Evolutionary conservation across 2,329 filamentous ascomycete genomes (phyloP), one percentile per base, ranked within the genome.

Genomic region (Didymella arachidicola): DNA sequence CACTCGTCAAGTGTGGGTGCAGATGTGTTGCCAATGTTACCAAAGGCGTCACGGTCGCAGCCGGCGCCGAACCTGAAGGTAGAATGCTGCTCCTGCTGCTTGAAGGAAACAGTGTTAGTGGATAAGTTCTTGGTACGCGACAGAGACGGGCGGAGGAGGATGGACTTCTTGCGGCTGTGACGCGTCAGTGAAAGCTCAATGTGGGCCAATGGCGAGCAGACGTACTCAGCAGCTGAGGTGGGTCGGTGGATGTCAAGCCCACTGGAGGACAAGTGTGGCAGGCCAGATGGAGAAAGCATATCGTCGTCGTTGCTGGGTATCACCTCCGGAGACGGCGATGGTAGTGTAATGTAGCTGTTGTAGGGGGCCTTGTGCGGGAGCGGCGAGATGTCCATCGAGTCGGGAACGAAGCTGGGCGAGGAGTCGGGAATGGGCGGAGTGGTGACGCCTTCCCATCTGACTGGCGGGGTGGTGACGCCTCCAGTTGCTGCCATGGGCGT

Each of bases 381-480:
- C 38, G 95, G 94, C 43, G 94, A 97, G 77, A 97, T 88, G 72
- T 98, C 93, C 92, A 98, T 97, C 55, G 87, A 83, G 76, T 97
- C 93, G 60, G 86, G 84, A 53, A 83, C 78, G 34, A 85, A 84
- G 54, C 86, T 87, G 7, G 93, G 93, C 43, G 94, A 96, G 7
- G 93, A 97, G 1, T 92, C 90, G 22, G 87, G 88, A 51, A 96
- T 82, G 42, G 92, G 91, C 59, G 95, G 93, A 36, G 93, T 97
- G 34, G 90, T 96, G 69, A 92, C 86, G 71, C 85, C 86, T 75
- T 91, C 92, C 75, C 75, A 75, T 62, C 78, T 76, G 60, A 79
- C 70, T 29, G 79, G 78, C 45, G 81, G 80, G 60, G 81, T 82
- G 55, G 69, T 78, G 55, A 77, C 72, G 64, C 74, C 78, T 73